Base-by-base conservation (phyloP, 768 basidiomycete species). In the Mrakia gelida region DNA sequence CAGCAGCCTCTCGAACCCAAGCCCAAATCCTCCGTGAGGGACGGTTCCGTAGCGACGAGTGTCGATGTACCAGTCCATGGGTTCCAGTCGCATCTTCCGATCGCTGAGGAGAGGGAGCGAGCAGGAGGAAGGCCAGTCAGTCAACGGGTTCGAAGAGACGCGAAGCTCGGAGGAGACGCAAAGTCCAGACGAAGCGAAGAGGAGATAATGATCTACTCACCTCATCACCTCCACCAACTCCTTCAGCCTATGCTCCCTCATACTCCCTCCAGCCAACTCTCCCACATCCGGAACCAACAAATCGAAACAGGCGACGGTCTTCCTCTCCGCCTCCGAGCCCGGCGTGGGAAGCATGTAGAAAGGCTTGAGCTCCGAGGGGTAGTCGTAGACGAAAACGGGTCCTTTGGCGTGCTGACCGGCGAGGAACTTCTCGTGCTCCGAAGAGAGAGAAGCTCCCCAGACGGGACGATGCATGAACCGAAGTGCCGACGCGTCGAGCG, bases 401-500 rank as follows among this genome's bases (percentile, higher is more conserved):
- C 91, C 91, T 34, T 86, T 83, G 73, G 90, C 85, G 71, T 91
- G 84, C 23, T 85, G 83, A 75, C 92, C 91, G 0, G 94, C 92
- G 23, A 99, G 87, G 90, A 91, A 96, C 71, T 90, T 90, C 84
- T 99, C 97, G 82, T 98, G 95, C 83, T 98, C 97, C 82, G 92
- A 92, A 83, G 91, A 90, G 21, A 99, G 86, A 0, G 88, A 82
- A 32, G 86, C 84, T 3, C 94, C 94, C 91, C 92, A 94, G 62
- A 78, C 82, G 0, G 92, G 90, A 52, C 16, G 49, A 52, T 32
- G 84, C 81, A 81, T 87, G 89, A 45, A 86, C 81, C 84, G 93
- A 94, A n/a, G 78, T 83, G 34, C 15, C 49, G 16, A 16, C 32
- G 67, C 6, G 26, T 45, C 21, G 11, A 43, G 52, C 28, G 54